Evolutionary conservation across 495 filamentous ascomycete genomes (phyloP).

Genomic region (Sordaria brevicollis): DNA sequence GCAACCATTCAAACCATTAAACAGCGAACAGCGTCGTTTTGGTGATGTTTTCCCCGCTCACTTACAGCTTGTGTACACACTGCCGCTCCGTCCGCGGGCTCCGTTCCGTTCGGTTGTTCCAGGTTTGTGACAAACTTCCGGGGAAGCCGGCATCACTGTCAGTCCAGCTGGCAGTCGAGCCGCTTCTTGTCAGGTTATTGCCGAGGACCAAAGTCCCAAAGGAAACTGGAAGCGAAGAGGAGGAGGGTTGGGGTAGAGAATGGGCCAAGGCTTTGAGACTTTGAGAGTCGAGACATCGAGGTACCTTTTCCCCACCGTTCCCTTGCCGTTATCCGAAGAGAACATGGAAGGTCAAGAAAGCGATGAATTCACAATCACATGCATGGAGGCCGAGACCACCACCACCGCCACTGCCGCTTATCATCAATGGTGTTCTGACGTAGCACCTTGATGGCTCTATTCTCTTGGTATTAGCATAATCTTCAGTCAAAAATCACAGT

Average conservation of each 20-base stretch:
- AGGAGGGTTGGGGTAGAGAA: background rate
- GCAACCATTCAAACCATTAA: background rate
- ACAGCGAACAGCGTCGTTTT: background rate
- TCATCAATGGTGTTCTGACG: background rate
- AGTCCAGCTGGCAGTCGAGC: background rate
- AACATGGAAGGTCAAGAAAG: background rate
- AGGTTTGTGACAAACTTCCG: background rate
- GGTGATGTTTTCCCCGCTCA: background rate
- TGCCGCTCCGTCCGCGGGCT: background rate
- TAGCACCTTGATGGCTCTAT: background rate
- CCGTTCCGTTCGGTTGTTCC: background rate
- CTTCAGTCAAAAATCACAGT: background rate
- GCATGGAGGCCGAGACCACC: background rate
- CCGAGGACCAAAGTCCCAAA: background rate
- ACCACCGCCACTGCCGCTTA: background rate
- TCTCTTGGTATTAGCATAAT: background rate
- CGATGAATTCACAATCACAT: constrained; percentile 11
- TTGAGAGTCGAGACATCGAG: background rate
- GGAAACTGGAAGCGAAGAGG: background rate
- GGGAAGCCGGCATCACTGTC: background rate
- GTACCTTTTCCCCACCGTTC: background rate
- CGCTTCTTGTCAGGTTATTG: background rate
- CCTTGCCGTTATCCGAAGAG: constrained; percentile 5
- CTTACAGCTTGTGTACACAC: background rate
- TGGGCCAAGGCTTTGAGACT: background rate